Base-by-base conservation (phyloP, 2,329 filamentous ascomycete species). In the Pyrenophora seminiperda region DNA sequence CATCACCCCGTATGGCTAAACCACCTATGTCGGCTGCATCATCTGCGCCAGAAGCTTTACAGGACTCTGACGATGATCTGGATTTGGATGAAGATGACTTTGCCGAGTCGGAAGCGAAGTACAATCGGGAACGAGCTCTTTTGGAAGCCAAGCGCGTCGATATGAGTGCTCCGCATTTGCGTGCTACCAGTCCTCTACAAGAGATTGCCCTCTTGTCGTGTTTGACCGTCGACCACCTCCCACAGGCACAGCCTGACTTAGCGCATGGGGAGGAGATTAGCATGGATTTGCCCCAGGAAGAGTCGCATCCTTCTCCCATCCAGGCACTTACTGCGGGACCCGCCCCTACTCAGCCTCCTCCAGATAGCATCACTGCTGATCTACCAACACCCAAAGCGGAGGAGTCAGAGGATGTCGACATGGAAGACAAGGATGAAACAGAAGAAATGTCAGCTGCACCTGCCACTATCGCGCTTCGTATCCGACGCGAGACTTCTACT, bases 31-130 rank as follows among this genome's bases (percentile, higher is more conserved):
- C 70, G 27, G 63, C 62, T 15, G 56, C 64, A 20, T 68, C 68
- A 1, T 70, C 68, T 17, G 68, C 62, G 3, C 67, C 67, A 5
- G 63, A 70, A 45, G 64, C 57, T 5, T 47, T 72, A 18, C 65
- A 68, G 46, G 76, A 75, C 41, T 77, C 76, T 17, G 77, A 80
- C 15, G 77, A 79, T 41, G 76, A 76, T 40, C 66, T 77, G 43
- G 76, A 78, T 54, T 66, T 77, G 9, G 74, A 76, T 27, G 76
- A 79, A 49, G 76, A 67, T 27, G 73, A 78, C 44, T 74, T 76
- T 43, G 75, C 75, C 7, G 71, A 77, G 24, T 73, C 74, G 15
- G 75, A 79, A 60, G 75, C 73, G 4, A 78, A 76, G 40, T 79
- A 77, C 53, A 76, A 77, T 34, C 67, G 73, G 7, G 72, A 77